Evolutionary conservation across 192 early-diverging fungal species (phyloP), one percentile per base, ranked within the genome.

Genomic region (Spinellus fusiger): DNA sequence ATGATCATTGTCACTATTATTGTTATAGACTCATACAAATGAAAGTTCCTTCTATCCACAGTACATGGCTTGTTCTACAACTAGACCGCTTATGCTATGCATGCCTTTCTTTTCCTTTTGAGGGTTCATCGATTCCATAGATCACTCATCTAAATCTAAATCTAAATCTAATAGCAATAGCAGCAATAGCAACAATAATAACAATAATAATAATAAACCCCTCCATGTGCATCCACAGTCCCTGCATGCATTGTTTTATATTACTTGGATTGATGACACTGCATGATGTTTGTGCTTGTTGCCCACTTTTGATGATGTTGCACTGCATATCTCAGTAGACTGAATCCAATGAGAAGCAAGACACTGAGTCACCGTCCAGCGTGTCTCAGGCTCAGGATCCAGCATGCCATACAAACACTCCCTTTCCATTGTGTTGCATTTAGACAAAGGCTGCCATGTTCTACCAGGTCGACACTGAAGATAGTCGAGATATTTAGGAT

Each of bases 331-430:
- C 10, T 64, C 49, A 12, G 92, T 83, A 37, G 55, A 76, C 67
- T 88, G 68, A 71, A 96, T 75, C 86, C 93, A 92, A 20, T 89
- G 76, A 58, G 86, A 82, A 33, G 82, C 76, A 35, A 92, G 56
- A 9, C 94, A 80, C 46, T 81, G 74, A 34, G 85, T 80, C 44
- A 69, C 65, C 16, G 75, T 64, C 71, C 72, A 79, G 2, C 77
- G 75, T 22, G 52, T 62, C 12, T 46, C 54, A 4, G 74, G 71
- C 26, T 74, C 58, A 4, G 71, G 71, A 23, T 79, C 67, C 28
- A 79, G 49, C 48, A 79, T 64, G 25, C 33, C 62, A 49, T 63
- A 76, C 46, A 54, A 71, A 61, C 37, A 77, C 57, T 23, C 65
- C 53, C 16, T 59, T 54, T 60, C 70, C 51, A 31, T 49, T 16